These are phyloP conservation scores for Carex cristatella DNA, from an alignment of 176 grass and related monocot species.

Conservation along the genomic window DNA sequence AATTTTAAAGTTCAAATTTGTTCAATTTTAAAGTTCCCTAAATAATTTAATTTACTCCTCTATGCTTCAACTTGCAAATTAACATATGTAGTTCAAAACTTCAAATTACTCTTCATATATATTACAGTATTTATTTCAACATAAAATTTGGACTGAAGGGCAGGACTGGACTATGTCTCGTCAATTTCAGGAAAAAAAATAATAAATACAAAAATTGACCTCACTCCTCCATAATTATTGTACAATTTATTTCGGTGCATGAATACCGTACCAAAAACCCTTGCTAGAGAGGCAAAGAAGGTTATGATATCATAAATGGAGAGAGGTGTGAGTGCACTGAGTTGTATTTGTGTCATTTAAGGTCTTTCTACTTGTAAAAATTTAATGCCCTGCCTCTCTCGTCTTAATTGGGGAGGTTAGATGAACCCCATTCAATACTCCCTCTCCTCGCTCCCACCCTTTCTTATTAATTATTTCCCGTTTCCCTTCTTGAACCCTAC, in stretches of 20 bases:
- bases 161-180: background rate
- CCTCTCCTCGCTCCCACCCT: slow-evolving; percentile 12
- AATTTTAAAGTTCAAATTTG: no score
- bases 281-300: background rate
- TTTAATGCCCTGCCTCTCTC: slow-evolving; percentile 72
- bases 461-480: slow-evolving; percentile 43
- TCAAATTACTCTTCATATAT: background rate
- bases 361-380: slow-evolving; percentile 69
- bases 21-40: no score
- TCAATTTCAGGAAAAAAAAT: background rate
- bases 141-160: background rate
- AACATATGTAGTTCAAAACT: background rate
- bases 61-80: background rate
- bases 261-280: background rate
- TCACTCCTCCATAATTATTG: background rate
- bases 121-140: background rate
- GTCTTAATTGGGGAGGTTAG: slow-evolving; percentile 60
- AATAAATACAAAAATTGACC: background rate
- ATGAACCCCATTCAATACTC: slow-evolving; percentile 72
- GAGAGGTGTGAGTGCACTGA: slow-evolving; percentile 47
- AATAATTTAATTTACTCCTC: background rate
- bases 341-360: slow-evolving; percentile 83
- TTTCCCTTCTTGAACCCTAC: slow-evolving; percentile 54
- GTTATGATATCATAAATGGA: slow-evolving; percentile 49
- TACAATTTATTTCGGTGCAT: background rate